Conservation (phyloP, 2,329 filamentous ascomycete species). For the Onygenales sp. region DNA sequence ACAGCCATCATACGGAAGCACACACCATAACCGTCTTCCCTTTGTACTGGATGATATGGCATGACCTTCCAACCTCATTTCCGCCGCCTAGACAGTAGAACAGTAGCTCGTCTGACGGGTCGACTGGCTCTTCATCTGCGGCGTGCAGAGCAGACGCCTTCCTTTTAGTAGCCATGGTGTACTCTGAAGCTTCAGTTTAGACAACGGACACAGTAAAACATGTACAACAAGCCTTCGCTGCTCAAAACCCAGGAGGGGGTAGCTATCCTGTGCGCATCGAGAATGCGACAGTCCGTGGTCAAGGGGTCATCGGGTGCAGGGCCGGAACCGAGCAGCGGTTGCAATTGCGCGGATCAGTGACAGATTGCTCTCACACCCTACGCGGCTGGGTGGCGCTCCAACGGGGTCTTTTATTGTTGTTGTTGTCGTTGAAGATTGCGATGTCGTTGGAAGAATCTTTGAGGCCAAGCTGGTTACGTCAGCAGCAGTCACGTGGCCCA, state of each 20-base stretch:
- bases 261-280: too few species aligned
- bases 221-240: too few species aligned
- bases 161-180: constrained; percentile 79
- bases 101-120: constrained; percentile 86
- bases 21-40: constrained; percentile 97
- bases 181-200: neutral
- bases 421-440: neutral
- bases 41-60: constrained; percentile 98
- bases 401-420: neutral
- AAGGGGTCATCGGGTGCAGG: too few species aligned
- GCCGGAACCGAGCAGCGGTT: too few species aligned
- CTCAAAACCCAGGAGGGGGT: too few species aligned
- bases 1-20: constrained; percentile 4
- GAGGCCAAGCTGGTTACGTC: neutral
- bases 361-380: neutral
- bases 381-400: neutral
- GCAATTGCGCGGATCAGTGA: too few species aligned
- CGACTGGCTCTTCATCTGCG: constrained; percentile 67
- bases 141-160: constrained; percentile 70
- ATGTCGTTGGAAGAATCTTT: too few species aligned
- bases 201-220: too few species aligned
- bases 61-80: constrained; percentile 94
- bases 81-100: constrained; percentile 91
- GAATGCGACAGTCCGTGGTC: too few species aligned
- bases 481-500: neutral